Evolutionary conservation across 2,329 filamentous ascomycete species (phyloP), one percentile per base, ranked within the genome.

Genomic region (Phoma sp.): DNA sequence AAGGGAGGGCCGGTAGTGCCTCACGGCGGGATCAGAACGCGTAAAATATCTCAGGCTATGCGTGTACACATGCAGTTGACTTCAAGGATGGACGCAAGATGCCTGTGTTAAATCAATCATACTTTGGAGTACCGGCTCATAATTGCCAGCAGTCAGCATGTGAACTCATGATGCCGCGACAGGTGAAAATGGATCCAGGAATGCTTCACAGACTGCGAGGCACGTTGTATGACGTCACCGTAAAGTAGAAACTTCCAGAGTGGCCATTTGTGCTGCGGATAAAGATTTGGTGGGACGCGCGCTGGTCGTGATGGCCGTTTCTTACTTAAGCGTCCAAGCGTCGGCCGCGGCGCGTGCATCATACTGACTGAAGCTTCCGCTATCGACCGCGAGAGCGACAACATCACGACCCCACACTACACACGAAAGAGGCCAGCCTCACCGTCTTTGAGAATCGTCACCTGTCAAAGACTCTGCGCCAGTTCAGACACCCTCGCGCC

Each of bases 401-500:
- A 59, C 58, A 58, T 57, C 64, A 56, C 50, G 57, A 50, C 53
- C 56, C 47, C 58, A 53, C 52, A 30, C 42, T 14, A 52, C 48
- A 55, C 58, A 52, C 47, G 52, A 47, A n/a, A 32, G 47, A 55
- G 37, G 53, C 32, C 29, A 50, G 42, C 30, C 42, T 55, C 47
- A 46, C 47, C 53, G 39, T 45, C 43, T 55, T 55, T 48, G 58
- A 49, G 57, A 55, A 52, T 51, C 49, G 25, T 37, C 55, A 47
- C 41, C 55, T 39, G 45, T 49, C 57, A 49, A 44, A 53, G 39
- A 49, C 33, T 18, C 36, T 42, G 48, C 47, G 42, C 52, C 53
- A 54, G 52, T 62, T 55, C 57, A 53, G 53, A 55, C 51, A 67
- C 62, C 63, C 49, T 61, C 69, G 62, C 71, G 71, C 70, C 71